Evolutionary conservation across 768 basidiomycete genomes (phyloP).

Genomic region (Boletellus ananas): DNA sequence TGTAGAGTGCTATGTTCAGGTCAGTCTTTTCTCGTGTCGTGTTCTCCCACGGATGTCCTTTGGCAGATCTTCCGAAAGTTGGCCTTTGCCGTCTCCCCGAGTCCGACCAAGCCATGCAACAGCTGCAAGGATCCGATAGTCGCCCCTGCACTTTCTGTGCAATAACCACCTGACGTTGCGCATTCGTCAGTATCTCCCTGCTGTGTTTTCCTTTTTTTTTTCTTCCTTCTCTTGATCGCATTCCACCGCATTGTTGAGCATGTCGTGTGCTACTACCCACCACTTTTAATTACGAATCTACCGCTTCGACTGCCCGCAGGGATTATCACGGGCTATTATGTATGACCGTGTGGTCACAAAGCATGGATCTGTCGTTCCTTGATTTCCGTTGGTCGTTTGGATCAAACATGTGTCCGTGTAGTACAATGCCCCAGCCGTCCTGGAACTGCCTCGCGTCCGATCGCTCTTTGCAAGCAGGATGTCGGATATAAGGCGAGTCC

Average conservation of each 20-base stretch:
- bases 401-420: conserved; percentile 7
- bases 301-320: conserved; percentile 17
- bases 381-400: conserved; percentile 7
- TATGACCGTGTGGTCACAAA: conserved; percentile 11
- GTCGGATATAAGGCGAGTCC: conserved; percentile 12
- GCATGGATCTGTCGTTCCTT: conserved; percentile 13
- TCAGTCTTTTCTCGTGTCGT: conserved; percentile 12
- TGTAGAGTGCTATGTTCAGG: conserved; percentile 38
- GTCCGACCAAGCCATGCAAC: conserved; percentile 14
- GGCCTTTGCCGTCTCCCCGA: conserved; percentile 7
- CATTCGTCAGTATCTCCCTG: not conserved
- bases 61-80: conserved; percentile 32
- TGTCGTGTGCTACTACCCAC: conserved; percentile 9
- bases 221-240: not conserved
- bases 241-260: conserved; percentile 15
- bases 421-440: conserved; percentile 4
- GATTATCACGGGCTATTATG: conserved; percentile 9
- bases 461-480: not conserved
- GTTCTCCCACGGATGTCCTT: not conserved
- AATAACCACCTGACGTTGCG: conserved; percentile 14
- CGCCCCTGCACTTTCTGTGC: conserved; percentile 16
- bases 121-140: conserved; percentile 20
- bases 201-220: not conserved
- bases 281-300: conserved; percentile 9
- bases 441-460: not conserved